phyloP scores from a whole-genome alignment of 2,329 filamentous ascomycete genomes.

The Aspergillus felis region DNA sequence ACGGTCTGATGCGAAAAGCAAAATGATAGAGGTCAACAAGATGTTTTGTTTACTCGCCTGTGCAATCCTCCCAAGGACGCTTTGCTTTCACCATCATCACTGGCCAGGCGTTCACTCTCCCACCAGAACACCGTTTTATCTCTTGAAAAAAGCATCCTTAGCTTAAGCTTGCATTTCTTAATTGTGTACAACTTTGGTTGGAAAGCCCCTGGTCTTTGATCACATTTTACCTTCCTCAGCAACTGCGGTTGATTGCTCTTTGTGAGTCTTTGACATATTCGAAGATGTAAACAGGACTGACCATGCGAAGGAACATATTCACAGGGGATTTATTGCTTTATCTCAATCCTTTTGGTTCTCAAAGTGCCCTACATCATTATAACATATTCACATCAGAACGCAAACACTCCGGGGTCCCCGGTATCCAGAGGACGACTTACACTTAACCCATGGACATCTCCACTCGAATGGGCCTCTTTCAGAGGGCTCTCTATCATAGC shows the following conservation, averaged over 20 bases:
- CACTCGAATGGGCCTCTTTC: not conserved
- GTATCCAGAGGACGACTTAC: not conserved
- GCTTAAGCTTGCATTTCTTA: not conserved
- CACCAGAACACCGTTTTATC: not conserved
- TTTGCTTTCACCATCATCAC: not conserved
- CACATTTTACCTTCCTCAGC: not conserved
- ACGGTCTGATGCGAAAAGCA: not conserved
- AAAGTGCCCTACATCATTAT: not conserved
- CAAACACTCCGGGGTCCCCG: not conserved
- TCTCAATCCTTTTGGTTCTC: not conserved
- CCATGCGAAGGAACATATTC: not conserved
- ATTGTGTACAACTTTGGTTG: not conserved
- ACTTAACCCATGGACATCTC: not conserved
- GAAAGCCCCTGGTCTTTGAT: not conserved
- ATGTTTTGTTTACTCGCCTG: not conserved
- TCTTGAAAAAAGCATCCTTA: not conserved
- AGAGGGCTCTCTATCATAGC: not conserved
- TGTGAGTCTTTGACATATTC: not conserved
- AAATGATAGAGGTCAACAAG: not conserved
- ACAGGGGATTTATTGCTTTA: not conserved
- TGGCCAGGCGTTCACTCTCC: not conserved
- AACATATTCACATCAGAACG: not conserved
- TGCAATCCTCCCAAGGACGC: not conserved
- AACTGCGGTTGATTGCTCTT: not conserved
- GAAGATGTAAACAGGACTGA: not conserved